A percentile compares a stretch with the other conserved stretches of the same genome.
Conservation (phyloP, 768 basidiomycete genomes). For the Tulasnella sp. region DNA sequence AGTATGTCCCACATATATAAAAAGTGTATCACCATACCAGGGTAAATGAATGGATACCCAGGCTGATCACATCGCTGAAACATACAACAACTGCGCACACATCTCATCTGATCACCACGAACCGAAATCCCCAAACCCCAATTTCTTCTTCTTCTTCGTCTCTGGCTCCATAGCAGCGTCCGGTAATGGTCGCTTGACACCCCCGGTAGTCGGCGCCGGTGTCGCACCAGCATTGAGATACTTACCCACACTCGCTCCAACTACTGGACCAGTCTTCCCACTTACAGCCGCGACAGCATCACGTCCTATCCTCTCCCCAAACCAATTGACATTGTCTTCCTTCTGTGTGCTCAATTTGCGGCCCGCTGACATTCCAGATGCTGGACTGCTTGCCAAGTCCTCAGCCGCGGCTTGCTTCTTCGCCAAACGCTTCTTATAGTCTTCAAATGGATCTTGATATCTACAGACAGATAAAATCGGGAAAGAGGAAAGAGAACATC, state of each 20-base stretch:
- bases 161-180: constrained; percentile 29
- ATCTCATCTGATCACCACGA: constrained; percentile 5
- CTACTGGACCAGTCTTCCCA: constrained; percentile 24
- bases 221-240: constrained; percentile 40
- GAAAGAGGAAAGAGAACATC: not conserved
- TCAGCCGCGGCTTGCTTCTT: constrained; percentile 48
- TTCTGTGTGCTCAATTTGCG: constrained; percentile 31
- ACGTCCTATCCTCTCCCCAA: constrained; percentile 69
- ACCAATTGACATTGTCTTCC: constrained; percentile 73
- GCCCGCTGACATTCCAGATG: constrained; percentile 19
- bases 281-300: constrained; percentile 23
- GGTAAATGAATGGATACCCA: not conserved
- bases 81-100: not conserved
- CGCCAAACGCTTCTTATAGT: constrained; percentile 72
- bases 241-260: constrained; percentile 56
- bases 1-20: constrained; percentile 6
- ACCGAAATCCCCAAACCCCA: constrained; percentile 87
- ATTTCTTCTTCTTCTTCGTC: constrained; percentile 64
- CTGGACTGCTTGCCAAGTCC: constrained; percentile 22
- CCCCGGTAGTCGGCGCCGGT: constrained; percentile 31
- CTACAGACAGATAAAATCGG: constrained; percentile 31
- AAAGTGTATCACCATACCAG: too few relatives aligned
- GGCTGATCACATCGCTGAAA: not conserved
- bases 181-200: constrained; percentile 16
- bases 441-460: constrained; percentile 91